Conservation (phyloP, 306 rosid species). For the Dalbergia cultrata region DNA sequence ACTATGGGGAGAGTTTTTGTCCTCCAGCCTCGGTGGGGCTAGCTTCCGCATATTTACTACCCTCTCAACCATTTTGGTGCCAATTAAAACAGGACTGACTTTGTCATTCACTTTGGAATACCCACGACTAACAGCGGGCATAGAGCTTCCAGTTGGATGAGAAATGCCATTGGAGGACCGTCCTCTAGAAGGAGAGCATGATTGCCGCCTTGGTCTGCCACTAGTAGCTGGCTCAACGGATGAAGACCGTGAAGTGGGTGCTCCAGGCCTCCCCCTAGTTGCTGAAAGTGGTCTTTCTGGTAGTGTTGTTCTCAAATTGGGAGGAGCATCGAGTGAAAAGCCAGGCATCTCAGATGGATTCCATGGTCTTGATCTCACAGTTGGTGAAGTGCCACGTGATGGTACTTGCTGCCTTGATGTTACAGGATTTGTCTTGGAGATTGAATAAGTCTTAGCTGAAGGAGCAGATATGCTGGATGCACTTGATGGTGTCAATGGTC, state of each 20-base stretch:
- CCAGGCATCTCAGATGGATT: constrained; percentile 98
- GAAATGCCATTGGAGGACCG: constrained; percentile 70
- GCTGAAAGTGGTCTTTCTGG: constrained; percentile 92
- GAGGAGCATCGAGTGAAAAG: constrained; percentile 93
- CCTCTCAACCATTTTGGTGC: constrained; percentile 97
- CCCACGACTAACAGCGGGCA: constrained; percentile 88
- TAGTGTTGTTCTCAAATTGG: constrained; percentile 85
- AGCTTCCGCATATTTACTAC: constrained; percentile 94
- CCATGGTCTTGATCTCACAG: constrained; percentile 87
- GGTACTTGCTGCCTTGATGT: constrained; percentile 69
- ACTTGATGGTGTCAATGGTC: constrained; percentile 75
- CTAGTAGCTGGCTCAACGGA: constrained; percentile 82
- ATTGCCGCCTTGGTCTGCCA: constrained; percentile 88
- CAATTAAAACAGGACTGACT: constrained; percentile 83
- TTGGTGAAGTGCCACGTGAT: constrained; percentile 84
- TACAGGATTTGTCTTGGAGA: constrained; percentile 73
- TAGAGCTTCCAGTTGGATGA: constrained; percentile 85
- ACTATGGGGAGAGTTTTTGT: constrained; percentile 74
- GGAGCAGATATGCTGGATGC: constrained; percentile 60
- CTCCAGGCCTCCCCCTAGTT: constrained; percentile 98
- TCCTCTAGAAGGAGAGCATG: constrained; percentile 99
- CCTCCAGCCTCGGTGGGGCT: constrained; percentile 83
- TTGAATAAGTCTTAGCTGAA: constrained; percentile 62
- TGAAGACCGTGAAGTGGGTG: constrained; percentile 80
- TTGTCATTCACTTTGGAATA: constrained; percentile 81